Conservation (phyloP, 768 basidiomycete species). For the Hericium erinaceus region DNA sequence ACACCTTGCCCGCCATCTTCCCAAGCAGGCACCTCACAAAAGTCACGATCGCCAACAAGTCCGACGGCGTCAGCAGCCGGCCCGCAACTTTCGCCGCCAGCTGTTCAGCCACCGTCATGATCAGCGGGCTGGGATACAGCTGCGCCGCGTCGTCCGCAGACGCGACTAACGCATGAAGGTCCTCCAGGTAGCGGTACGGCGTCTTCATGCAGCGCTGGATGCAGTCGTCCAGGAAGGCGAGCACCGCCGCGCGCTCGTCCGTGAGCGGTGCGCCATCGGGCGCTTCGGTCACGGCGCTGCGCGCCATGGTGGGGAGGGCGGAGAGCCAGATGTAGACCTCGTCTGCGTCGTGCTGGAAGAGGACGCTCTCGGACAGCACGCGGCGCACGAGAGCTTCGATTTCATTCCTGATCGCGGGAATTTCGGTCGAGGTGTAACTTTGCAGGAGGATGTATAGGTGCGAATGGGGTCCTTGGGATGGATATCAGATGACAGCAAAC, state of each 20-base stretch:
- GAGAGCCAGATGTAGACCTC: slow-evolving; percentile 73
- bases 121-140: slow-evolving; percentile 57
- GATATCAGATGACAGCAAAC: background rate
- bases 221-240: slow-evolving; percentile 79
- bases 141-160: slow-evolving; percentile 5
- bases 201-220: slow-evolving; percentile 72
- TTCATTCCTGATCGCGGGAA: slow-evolving; percentile 42
- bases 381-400: slow-evolving; percentile 47
- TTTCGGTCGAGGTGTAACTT: slow-evolving; percentile 42
- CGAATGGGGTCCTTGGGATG: slow-evolving; percentile 30
- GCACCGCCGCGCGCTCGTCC: slow-evolving; percentile 47
- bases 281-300: slow-evolving; percentile 27
- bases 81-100: slow-evolving; percentile 55
- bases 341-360: slow-evolving; percentile 69
- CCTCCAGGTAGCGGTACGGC: slow-evolving; percentile 82
- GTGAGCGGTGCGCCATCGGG: slow-evolving; percentile 45
- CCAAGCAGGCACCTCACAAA: slow-evolving; percentile 60
- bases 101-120: slow-evolving; percentile 78
- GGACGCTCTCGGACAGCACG: slow-evolving; percentile 59
- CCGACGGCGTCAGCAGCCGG: slow-evolving; percentile 45
- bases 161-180: slow-evolving; percentile 32
- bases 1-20: slow-evolving; percentile 46
- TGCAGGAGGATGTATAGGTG: slow-evolving; percentile 67
- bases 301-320: slow-evolving; percentile 43
- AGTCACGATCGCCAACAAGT: slow-evolving; percentile 49